Conservation (phyloP, 2,329 filamentous ascomycete species). For the Fusarium circinatum region DNA sequence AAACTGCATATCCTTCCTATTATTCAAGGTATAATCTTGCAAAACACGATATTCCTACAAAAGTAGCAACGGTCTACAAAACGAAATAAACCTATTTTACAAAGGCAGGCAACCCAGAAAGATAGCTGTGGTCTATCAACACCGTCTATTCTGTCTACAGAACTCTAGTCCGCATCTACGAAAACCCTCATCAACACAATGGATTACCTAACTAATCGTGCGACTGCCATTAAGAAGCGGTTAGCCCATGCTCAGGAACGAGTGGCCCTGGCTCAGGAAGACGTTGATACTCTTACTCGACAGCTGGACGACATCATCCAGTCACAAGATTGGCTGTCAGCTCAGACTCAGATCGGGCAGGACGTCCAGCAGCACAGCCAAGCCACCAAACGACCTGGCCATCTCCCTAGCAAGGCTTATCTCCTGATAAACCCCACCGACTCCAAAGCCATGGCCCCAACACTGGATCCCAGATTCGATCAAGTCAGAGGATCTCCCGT, state of each 20-base stretch:
- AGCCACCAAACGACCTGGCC: too few species aligned
- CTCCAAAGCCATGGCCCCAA: fast-evolving
- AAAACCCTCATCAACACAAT: background rate
- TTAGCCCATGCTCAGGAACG: fast-evolving
- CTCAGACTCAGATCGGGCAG: background rate
- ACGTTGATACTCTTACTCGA: background rate
- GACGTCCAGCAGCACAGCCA: fast-evolving
- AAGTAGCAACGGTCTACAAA: too few species aligned
- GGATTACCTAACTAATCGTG: background rate
- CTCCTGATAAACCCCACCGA: background rate
- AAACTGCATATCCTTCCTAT: too few species aligned
- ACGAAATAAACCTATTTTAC: too few species aligned
- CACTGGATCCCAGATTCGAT: background rate
- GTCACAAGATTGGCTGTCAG: background rate
- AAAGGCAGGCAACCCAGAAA: too few species aligned
- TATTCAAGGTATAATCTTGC: too few species aligned
- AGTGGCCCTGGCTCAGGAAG: background rate
- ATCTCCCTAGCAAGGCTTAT: background rate
- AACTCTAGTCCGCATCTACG: too few species aligned
- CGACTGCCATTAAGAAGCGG: too few species aligned
- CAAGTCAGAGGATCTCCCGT: background rate
- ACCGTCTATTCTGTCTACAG: too few species aligned
- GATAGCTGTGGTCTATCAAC: too few species aligned
- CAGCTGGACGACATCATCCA: background rate
- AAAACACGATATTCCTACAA: too few species aligned